Evolutionary conservation across 2,329 filamentous ascomycete genomes (phyloP).

Genomic region (Chrysoporthe cubensis): DNA sequence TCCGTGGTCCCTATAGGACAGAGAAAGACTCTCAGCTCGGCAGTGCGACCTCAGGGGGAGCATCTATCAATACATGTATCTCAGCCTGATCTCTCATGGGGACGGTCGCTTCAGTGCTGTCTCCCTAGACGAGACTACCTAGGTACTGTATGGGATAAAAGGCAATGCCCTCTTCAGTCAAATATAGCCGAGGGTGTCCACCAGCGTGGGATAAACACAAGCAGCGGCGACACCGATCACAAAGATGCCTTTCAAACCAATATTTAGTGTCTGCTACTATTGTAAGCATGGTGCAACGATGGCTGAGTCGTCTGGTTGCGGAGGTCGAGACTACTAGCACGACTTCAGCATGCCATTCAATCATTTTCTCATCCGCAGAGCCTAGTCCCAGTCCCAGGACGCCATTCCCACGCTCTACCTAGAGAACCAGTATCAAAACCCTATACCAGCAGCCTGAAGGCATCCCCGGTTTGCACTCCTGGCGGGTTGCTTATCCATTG

Average conservation of each 20-base stretch:
- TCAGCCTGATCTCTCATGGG: neutral
- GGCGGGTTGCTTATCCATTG: no score
- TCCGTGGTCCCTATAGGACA: neutral
- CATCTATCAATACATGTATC: neutral
- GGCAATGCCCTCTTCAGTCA: neutral
- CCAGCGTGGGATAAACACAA: neutral
- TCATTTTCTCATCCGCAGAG: slow-evolving; percentile 1
- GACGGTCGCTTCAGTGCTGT: neutral
- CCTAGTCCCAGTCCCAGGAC: slow-evolving; percentile 6
- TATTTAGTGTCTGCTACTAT: neutral
- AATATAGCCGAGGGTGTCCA: neutral
- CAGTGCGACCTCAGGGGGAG: neutral
- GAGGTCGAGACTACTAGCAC: neutral
- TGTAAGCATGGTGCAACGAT: neutral
- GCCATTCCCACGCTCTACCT: neutral
- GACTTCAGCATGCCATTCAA: neutral
- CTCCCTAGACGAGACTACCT: neutral
- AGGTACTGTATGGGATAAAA: neutral
- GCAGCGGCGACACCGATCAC: neutral
- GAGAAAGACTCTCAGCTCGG: neutral
- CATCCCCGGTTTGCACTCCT: neutral
- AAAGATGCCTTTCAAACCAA: neutral
- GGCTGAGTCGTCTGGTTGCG: neutral
- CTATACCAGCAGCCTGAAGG: neutral
- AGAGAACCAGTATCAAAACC: neutral